Conservation (phyloP, 768 basidiomycete genomes). For the Rickenella mellea region DNA sequence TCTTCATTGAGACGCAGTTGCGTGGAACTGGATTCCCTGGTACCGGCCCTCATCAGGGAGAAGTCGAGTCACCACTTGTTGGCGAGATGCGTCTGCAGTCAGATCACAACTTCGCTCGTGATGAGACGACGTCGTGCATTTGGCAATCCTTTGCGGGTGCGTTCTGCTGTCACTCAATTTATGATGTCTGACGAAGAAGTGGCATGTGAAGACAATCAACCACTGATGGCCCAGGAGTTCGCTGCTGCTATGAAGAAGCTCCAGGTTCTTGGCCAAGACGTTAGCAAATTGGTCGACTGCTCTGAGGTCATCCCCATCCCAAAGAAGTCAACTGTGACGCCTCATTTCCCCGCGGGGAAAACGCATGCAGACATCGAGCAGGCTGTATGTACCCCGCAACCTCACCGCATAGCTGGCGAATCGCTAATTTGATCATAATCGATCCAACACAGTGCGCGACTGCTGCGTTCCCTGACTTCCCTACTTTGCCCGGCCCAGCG, state of each 20-base stretch:
- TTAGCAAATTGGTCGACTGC: constrained; percentile 7
- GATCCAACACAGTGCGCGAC: too few species aligned
- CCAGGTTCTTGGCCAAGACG: constrained; percentile 6
- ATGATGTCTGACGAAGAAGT: too few species aligned
- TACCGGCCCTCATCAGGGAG: constrained; percentile 13
- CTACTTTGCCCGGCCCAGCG: too few species aligned
- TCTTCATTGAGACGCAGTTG: constrained; percentile 8
- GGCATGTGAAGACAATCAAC: constrained; percentile 10
- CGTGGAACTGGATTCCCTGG: constrained; percentile 11
- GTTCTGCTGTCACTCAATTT: neutral
- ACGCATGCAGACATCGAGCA: constrained; percentile 12
- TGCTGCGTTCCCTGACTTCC: too few species aligned
- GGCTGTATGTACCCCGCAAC: constrained; percentile 5
- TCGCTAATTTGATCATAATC: too few species aligned
- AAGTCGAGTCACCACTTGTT: constrained; percentile 1
- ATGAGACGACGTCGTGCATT: constrained; percentile 13
- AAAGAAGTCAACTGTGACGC: constrained; percentile 12
- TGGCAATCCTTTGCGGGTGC: constrained; percentile 18
- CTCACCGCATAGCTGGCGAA: neutral
- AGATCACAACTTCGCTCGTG: constrained; percentile 12
- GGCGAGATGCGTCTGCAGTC: constrained; percentile 6
- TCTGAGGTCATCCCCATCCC: constrained; percentile 8
- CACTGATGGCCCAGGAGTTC: neutral
- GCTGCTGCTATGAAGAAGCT: constrained; percentile 8
- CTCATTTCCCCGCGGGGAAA: constrained; percentile 18